Evolutionary conservation across 192 early-diverging fungal genomes (phyloP).

Genomic region (Backusella tarrabulga): DNA sequence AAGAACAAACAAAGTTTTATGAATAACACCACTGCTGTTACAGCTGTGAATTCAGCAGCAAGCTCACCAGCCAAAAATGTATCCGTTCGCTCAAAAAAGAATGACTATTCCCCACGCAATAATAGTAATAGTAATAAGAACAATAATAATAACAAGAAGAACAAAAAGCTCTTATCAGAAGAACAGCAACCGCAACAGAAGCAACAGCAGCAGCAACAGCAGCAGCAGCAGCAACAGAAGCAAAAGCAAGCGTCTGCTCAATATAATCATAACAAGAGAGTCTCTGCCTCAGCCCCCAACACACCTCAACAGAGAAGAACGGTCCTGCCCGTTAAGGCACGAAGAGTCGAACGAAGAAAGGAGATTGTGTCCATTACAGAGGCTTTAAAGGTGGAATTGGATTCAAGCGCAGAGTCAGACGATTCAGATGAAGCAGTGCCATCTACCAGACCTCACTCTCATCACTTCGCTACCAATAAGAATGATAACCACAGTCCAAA

Average conservation of each 20-base stretch:
- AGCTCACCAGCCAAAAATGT: background rate
- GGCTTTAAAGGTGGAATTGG: constrained; percentile 35
- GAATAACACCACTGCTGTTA: background rate
- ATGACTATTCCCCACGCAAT: background rate
- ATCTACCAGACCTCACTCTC: background rate
- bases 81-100: background rate
- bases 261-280: background rate
- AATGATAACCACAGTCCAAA: background rate
- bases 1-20: background rate
- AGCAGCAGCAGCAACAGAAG: background rate
- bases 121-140: background rate
- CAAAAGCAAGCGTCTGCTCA: background rate
- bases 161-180: background rate
- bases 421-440: constrained; percentile 33
- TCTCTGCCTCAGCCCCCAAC: constrained; percentile 10
- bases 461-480: background rate
- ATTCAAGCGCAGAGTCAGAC: constrained; percentile 35
- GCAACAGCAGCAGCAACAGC: background rate
- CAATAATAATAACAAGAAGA: background rate
- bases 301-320: constrained; percentile 19
- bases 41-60: background rate
- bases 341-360: constrained; percentile 45
- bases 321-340: constrained; percentile 38
- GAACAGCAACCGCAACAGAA: background rate
- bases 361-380: constrained; percentile 39